phyloP scores from a whole-genome alignment of 2,329 filamentous ascomycete species.

The Dissoconium aciculare region DNA sequence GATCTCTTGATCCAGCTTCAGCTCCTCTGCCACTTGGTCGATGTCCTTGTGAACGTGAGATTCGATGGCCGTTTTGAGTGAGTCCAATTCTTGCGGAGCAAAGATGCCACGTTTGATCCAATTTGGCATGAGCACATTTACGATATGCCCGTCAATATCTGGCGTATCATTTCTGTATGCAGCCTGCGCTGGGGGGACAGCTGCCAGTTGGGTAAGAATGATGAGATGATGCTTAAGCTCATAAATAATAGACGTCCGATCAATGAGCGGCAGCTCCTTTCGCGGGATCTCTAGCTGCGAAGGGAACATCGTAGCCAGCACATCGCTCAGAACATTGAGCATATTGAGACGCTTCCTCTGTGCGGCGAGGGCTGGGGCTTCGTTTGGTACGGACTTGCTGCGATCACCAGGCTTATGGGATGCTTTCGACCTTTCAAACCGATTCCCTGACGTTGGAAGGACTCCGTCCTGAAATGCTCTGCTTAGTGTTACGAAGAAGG shows the following conservation, averaged over 20 bases:
- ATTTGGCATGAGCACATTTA: background rate
- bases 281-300: background rate
- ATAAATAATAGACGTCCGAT: background rate
- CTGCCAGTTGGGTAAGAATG: background rate
- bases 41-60: background rate
- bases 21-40: background rate
- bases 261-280: background rate
- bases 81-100: background rate
- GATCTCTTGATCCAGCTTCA: background rate
- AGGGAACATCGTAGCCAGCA: background rate
- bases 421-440: background rate
- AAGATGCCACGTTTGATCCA: background rate
- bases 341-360: background rate
- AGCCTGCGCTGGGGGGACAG: background rate
- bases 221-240: background rate
- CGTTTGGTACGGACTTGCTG: background rate
- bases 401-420: background rate
- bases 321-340: background rate
- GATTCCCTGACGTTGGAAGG: background rate
- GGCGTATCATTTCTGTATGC: background rate
- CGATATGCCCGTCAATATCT: background rate
- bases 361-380: background rate
- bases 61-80: background rate
- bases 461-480: background rate
- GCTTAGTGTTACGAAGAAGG: background rate